Base-by-base conservation (phyloP, 2,329 filamentous ascomycete species). In the Aureobasidium sp. region DNA sequence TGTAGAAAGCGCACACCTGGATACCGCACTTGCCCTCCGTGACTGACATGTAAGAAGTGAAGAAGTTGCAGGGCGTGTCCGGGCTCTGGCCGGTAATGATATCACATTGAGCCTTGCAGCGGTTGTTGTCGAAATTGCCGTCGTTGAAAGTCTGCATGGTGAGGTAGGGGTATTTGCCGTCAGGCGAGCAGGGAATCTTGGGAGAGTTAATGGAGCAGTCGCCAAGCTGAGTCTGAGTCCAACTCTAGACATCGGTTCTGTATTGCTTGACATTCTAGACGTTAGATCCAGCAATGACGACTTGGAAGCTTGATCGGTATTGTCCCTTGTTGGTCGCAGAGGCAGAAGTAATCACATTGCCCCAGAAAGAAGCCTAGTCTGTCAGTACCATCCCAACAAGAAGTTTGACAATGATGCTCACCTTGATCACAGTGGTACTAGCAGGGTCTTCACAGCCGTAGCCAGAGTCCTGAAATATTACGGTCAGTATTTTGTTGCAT, bases 231-330 rank as follows among this genome's bases (percentile, higher is more conserved):
- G 12, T 17, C 19, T 33, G 31, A 11, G 35, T 50, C n/a, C 15
- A 60, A 12, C 33, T 44, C 4, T 27, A 8, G 14, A 57, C 6
- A 6, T 19, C 42, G 11, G 57, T 6, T 14, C 64, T 64, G 31
- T 64, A 52, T 33, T 62, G 56, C 29, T 63, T 48, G 33, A 67
- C 64, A 50, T 64, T 64, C 64, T 67, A 70, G 17, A 73, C 77
- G 60, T 79, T 77, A 24, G 74, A 77, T 27, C 72, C 77, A 11
- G 76, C 71, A 44, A 78, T 75, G 37, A 75, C 73, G 40, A 78
- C 72, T 15, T 71, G 66, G 72, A 78, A 71, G 15, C 68, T 40
- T 15, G 63, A 64, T 9, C 72, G 70, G 57, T 62, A 70, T 64
- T 75, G 68, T 33, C 73, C 74, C 1, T 31, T 49, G 66, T 76